Evolutionary conservation across 805 yeast genomes (phyloP), one percentile per base, ranked within the genome.

Genomic region (Myxozyma mucilagina): DNA sequence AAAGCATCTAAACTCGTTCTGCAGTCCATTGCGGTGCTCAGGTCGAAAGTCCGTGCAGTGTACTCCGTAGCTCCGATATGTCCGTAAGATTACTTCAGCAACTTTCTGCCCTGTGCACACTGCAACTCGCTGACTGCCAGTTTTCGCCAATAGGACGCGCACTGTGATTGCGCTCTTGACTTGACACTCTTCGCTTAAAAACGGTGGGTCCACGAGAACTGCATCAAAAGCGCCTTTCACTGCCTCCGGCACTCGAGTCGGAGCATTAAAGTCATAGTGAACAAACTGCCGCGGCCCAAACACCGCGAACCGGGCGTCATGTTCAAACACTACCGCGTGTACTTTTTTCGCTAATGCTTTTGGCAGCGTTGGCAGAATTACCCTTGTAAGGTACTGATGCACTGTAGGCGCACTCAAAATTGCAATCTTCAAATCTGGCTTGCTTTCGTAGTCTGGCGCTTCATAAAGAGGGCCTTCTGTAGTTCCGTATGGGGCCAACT

Each of bases 391-490:
- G 16, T 62, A 62, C 47, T 63, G 67, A 75, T 87, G 91, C 2
- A 90, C 97, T 0, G 97, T 88, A 18, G 97, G 97, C 1, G 97
- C 97, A 75, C 92, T 85, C 1, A 88, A 89, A 56, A 91, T 81
- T 53, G 87, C 89, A 47, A 91, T 80, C 0, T 84, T 43, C 38
- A 61, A 32, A 29, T 56, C 59, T 42, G 56, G 52, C 42, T n/a
- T 9, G 11, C 16, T 6, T 24, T n/a, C 52, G 51, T 47, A 61
- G 34, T 55, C 57, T 8, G 18, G n/a, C 32, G 53, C 47, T 43
- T 16, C 16, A 20, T 47, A 45, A 32, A 14, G 53, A 9, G 38
- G 34, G 16, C 29, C 29, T 18, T 18, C 45, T 8, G 39, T 43
- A 3, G 31, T n/a, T 8, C 44, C 48, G 42, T 58, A 58, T 32